Evolutionary conservation across 140 eudicot species (phyloP).

Genomic region (Cichorium intybus): DNA sequence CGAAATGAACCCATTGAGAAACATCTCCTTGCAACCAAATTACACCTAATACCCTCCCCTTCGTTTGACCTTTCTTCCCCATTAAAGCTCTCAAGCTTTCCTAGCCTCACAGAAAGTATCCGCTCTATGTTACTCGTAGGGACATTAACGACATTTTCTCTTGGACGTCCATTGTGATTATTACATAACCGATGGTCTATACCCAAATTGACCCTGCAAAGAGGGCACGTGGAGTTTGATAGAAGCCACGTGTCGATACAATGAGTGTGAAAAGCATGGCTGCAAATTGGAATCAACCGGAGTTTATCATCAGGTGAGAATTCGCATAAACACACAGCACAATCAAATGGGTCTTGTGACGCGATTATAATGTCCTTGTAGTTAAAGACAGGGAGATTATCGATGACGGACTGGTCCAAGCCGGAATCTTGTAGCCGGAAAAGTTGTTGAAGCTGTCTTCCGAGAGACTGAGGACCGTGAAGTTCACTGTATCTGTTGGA

Average conservation of each 20-base stretch:
- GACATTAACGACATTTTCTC: slow-evolving; percentile 7
- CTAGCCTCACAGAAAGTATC: slow-evolving; percentile 49
- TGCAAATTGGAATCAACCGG: slow-evolving; percentile 46
- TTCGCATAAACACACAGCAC: slow-evolving; percentile 60
- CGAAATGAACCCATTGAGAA: slow-evolving; percentile 56
- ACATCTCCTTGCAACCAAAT: slow-evolving; percentile 62
- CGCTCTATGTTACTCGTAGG: slow-evolving; percentile 12
- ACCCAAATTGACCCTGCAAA: slow-evolving; percentile 42
- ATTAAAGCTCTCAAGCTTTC: slow-evolving; percentile 37
- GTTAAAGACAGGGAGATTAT: slow-evolving; percentile 37
- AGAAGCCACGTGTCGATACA: slow-evolving; percentile 72
- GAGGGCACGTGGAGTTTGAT: slow-evolving; percentile 69
- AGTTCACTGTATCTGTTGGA: slow-evolving; percentile 31
- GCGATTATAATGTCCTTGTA: slow-evolving; percentile 31
- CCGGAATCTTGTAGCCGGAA: slow-evolving; percentile 49
- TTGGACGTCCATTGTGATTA: background rate
- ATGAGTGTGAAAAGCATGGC: slow-evolving; percentile 63
- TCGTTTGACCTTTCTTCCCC: slow-evolving; percentile 15
- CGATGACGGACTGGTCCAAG: slow-evolving; percentile 43
- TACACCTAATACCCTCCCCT: slow-evolving; percentile 37
- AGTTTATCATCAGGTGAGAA: slow-evolving; percentile 46
- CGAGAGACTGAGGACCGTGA: slow-evolving; percentile 34
- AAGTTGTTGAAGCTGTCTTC: slow-evolving; percentile 51
- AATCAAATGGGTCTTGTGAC: slow-evolving; percentile 48
- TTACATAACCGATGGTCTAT: slow-evolving; percentile 4